These are phyloP conservation scores for Fragaria nilgerrensis DNA, from an alignment of 306 rosid genomes.

Conservation along the genomic window DNA sequence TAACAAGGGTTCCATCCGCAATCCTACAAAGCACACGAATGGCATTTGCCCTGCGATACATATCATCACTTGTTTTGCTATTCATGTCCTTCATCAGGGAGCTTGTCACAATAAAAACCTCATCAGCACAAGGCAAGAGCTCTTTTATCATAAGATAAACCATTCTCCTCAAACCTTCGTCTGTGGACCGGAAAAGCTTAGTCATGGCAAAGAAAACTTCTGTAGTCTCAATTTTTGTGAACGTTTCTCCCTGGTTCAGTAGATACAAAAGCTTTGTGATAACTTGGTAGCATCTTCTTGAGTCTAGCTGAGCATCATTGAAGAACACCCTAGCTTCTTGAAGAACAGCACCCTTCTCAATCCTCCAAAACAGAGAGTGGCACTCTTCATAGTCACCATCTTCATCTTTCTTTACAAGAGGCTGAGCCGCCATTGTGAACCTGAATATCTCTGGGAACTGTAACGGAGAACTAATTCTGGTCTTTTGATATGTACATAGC, in stretches of 20 bases:
- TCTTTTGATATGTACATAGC: no score
- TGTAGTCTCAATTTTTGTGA: constrained; percentile 96
- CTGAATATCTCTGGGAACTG: constrained; percentile 30
- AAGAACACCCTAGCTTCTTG: constrained; percentile 93
- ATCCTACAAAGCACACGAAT: constrained; percentile 93
- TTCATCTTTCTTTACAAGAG: constrained; percentile 88
- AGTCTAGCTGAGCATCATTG: constrained; percentile 90
- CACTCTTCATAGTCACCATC: constrained; percentile 95
- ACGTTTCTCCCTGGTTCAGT: constrained; percentile 83
- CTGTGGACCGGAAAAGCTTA: constrained; percentile 91
- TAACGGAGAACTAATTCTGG: not conserved
- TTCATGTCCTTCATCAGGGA: constrained; percentile 99
- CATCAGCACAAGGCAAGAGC: constrained; percentile 84
- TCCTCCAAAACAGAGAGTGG: constrained; percentile 77
- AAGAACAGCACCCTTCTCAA: constrained; percentile 94
- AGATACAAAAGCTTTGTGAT: constrained; percentile 89
- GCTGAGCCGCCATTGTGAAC: constrained; percentile 69
- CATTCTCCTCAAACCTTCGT: constrained; percentile 95
- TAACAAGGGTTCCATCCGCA: constrained; percentile 92
- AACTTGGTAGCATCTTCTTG: constrained; percentile 98
- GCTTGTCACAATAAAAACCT: constrained; percentile 36
- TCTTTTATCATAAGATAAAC: constrained; percentile 83
- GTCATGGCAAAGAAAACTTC: constrained; percentile 95
- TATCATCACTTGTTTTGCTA: constrained; percentile 68
- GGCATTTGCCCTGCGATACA: constrained; percentile 87